Evolutionary conservation across 2,329 filamentous ascomycete genomes (phyloP), one percentile per base, ranked within the genome.

Genomic region (Epichloe sylvatica): DNA sequence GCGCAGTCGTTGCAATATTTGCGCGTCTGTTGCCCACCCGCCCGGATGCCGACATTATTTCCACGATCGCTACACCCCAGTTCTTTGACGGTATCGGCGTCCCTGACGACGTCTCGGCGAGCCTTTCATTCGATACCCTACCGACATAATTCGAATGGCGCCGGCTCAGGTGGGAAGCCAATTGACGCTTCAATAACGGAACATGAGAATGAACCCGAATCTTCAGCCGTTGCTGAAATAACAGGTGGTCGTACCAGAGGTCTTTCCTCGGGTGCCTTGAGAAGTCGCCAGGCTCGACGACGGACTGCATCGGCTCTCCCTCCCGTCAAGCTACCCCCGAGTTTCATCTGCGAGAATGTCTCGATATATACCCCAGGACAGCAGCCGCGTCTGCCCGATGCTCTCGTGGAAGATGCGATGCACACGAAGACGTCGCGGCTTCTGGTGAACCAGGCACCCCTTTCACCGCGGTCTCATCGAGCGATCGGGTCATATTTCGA

Each of bases 341-440:
- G 70, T 63, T 85, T 84, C 53, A 62, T 78, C 48, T 64, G 73
- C 38, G 62, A 67, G 19, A 75, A 75, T 49, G 70, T 84, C 38
- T 59, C 53, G 12, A 50, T 63, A 23, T 58, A 60, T 46, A 30
- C 55, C 44, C n/a, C 49, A n/a, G 50, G 51, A n/a, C 53, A 41
- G 13, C 58, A 57, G 44, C 65, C 63, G 17, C 52, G 53, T 9
- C 55, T 67, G 11, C 63, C 65, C 5, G 46, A 51, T 34, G 64
- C 63, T 17, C 57, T 67, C 12, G 52, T 53, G 15, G 59, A 64
- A 52, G 64, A 67, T 47, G 57, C 60, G 36, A 60, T 55, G 41
- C 58, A 56, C n/a, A 52, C 54, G 30, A 66, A 65, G 49, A 56
- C 53, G 2, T 66, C 64, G 5, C 59, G 57, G 17, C 59, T 66